phyloP scores from a whole-genome alignment of 192 early-diverging fungal species.

The Coemansia sp. region DNA sequence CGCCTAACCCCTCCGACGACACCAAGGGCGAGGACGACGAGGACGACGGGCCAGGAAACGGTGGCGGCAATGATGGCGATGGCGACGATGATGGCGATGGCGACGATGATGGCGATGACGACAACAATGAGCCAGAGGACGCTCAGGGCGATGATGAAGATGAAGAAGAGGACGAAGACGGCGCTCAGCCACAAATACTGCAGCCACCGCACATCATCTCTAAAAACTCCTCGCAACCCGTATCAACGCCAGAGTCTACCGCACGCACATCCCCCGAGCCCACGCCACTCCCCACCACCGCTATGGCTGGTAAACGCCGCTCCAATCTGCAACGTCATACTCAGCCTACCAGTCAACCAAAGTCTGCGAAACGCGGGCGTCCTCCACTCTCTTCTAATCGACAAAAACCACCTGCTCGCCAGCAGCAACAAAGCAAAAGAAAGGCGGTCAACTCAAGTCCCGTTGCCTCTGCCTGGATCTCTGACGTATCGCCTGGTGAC shows the following conservation, averaged over 20 bases:
- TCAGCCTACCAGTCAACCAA: neutral
- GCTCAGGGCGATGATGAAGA: conserved; percentile 8
- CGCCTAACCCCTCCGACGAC: conserved; percentile 7
- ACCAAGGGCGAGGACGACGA: conserved; percentile 7
- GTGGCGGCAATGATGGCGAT: conserved; percentile 6
- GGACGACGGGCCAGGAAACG: neutral
- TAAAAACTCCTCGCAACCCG: neutral
- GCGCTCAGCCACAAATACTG: conserved; percentile 1
- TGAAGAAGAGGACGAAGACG: conserved; percentile 11
- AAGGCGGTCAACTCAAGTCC: neutral
- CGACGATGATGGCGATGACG: conserved; percentile 13
- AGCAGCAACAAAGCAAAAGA: conserved; percentile 10
- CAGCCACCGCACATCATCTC: neutral
- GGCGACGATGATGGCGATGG: conserved; percentile 10
- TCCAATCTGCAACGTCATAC: neutral
- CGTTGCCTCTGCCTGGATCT: conserved; percentile 1
- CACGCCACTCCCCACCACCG: conserved; percentile 3
- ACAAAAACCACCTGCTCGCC: conserved; percentile 8
- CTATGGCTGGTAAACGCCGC: neutral
- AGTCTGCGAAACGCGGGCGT: conserved; percentile 5
- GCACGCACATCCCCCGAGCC: conserved; percentile 8
- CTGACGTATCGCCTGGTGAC: neutral
- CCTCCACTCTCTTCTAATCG: conserved; percentile 11
- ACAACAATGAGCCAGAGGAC: conserved; percentile 4
- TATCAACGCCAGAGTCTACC: conserved; percentile 18